phyloP scores from a whole-genome alignment of 371 early-diverging fungal species.

The Rhizopus arrhizus region DNA sequence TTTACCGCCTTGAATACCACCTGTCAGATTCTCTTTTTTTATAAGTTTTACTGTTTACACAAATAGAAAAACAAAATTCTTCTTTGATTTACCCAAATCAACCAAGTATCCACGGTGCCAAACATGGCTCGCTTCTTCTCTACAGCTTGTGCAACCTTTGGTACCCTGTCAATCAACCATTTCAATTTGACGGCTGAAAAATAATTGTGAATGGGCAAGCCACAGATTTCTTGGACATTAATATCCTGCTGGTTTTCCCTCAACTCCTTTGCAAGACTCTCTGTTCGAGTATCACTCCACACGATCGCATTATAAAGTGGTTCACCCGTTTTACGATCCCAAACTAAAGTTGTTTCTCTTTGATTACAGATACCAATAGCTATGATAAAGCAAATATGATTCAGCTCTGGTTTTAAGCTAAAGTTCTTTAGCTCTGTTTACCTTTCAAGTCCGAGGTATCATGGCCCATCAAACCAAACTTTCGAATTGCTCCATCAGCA shows the following conservation, averaged over 20 bases:
- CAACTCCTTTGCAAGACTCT: constrained; percentile 68
- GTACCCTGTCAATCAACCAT: constrained; percentile 88
- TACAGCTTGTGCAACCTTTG: constrained; percentile 56
- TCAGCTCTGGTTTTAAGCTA: background rate
- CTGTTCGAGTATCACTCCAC: constrained; percentile 92
- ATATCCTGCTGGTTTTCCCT: constrained; percentile 46
- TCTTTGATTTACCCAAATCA: constrained; percentile 65
- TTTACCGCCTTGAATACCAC: constrained; percentile 67
- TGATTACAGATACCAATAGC: constrained; percentile 95
- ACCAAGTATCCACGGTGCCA: constrained; percentile 95
- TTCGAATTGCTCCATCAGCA: constrained; percentile 68
- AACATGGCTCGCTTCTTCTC: constrained; percentile 56
- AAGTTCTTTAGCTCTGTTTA: constrained; percentile 14
- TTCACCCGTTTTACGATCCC: constrained; percentile 83
- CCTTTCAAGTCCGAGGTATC: constrained; percentile 68
- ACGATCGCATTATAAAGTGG: constrained; percentile 90
- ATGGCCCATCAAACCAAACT: constrained; percentile 69
- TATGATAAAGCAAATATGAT: constrained; percentile 14
- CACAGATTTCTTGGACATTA: constrained; percentile 68
- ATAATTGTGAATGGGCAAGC: constrained; percentile 92
- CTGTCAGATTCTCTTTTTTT: constrained; percentile 68
- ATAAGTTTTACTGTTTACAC: background rate
- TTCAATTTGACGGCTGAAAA: constrained; percentile 90
- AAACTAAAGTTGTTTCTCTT: constrained; percentile 89
- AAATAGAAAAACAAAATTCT: too few relatives aligned